Evolutionary conservation across 2,329 filamentous ascomycete species (phyloP).

Genomic region (Fusarium bulbicola): DNA sequence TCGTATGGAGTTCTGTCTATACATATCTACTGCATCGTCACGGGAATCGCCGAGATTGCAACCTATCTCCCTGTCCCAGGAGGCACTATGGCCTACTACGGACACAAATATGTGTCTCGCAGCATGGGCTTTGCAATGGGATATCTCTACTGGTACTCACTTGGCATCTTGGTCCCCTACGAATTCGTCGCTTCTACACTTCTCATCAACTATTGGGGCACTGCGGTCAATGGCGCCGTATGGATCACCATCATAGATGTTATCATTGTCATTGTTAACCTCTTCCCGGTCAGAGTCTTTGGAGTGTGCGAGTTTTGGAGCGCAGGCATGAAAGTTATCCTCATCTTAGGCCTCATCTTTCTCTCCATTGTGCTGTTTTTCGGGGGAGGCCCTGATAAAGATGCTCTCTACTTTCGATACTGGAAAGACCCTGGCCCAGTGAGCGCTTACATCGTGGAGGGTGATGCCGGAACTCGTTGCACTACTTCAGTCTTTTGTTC

Average conservation of each 20-base stretch:
- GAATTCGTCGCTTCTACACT: background rate
- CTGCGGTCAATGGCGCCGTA: background rate
- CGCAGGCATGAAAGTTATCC: background rate
- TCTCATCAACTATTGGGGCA: background rate
- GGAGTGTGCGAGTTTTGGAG: background rate
- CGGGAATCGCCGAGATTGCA: conserved; percentile 37
- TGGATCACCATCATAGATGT: background rate
- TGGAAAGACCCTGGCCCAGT: background rate
- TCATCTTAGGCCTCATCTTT: background rate
- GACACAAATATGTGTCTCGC: conserved; percentile 41
- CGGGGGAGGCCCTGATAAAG: background rate
- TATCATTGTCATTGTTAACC: background rate
- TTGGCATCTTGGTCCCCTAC: background rate
- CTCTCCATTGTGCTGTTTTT: background rate
- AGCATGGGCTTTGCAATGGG: conserved; percentile 51
- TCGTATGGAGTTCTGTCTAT: background rate
- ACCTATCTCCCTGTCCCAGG: conserved; percentile 40
- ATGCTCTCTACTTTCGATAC: background rate
- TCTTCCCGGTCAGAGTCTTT: background rate
- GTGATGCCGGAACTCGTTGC: conserved; percentile 12
- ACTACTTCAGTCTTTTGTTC: conserved; percentile 58
- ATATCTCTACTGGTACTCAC: conserved; percentile 55
- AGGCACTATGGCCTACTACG: conserved; percentile 38
- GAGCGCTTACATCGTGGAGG: background rate
- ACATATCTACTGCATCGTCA: background rate